Base-by-base conservation (phyloP, 345 rosid species). In the Garcia nutans region DNA sequence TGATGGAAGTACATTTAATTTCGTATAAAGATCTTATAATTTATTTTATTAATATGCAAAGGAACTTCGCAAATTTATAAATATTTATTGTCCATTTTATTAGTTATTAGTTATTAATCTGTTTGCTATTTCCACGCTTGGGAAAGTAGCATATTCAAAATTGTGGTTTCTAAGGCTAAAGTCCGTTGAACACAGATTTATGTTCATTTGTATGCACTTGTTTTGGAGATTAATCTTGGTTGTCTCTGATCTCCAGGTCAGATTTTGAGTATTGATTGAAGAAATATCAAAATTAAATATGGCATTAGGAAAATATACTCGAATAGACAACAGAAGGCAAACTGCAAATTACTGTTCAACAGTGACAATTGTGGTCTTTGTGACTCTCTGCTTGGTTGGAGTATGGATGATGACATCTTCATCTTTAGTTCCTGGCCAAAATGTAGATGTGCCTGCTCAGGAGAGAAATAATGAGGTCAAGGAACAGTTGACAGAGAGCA, bases 401-500 rank as follows among this genome's bases (percentile, higher is more conserved):
- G 85, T 89, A 47, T 96, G 99, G 99, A 96, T 96, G 97, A 85
- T 93, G 92, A 92, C 94, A 8, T 93, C 97, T 0, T 93, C 98
- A 2, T 88, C 94, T 9, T 82, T 85, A 22, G 90, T 84, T 68
- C 94, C 99, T 0, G 87, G 82, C 61, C 88, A 86, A 79, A 88
- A 72, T 75, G 86, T 85, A 22, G 94, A 91, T 54, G 91, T 76
- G 75, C 81, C 87, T 69, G 75, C 84, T 65, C 80, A 85, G 76
- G 92, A 91, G 70, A 86, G 77, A 71, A 95, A 84, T 68, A 86
- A 73, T 76, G 93, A 86, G 79, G 77, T 86, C 44, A 87, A 82
- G 84, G 87, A 88, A 52, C 86, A 85, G 72, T 82, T 77, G 70
- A 56, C 73, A 2, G 88, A 84, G 17, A 86, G 78, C 45, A 85